Evolutionary conservation across 2,329 filamentous ascomycete genomes (phyloP).

Genomic region (Leptographium procerum): DNA sequence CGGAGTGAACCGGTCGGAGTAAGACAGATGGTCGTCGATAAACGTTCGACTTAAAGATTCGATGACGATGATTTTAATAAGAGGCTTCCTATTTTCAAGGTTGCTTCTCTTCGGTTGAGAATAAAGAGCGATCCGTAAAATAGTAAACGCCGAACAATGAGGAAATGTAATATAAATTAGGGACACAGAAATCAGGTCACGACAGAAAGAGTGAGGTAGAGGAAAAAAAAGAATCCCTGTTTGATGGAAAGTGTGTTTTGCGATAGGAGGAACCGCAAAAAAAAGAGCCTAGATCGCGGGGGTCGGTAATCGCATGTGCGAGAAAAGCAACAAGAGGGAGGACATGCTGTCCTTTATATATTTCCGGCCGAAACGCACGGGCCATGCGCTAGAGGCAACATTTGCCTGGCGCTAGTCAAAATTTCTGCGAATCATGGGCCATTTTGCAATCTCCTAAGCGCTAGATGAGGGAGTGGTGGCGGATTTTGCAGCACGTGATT

Average conservation of each 20-base stretch:
- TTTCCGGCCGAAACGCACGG: conserved; percentile 10
- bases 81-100: not conserved
- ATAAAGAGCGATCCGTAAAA: not conserved
- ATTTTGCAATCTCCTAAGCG: conserved; percentile 10
- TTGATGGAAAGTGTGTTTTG: not conserved
- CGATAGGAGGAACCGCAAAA: conserved; percentile 3
- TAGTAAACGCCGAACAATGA: not conserved
- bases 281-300: conserved; percentile 5
- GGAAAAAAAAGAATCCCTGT: not conserved
- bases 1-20: conserved; percentile 9
- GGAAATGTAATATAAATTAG: conserved; percentile 3
- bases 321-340: conserved; percentile 10
- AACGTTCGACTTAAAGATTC: not conserved
- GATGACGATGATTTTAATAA: not conserved
- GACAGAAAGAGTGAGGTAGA: conserved; percentile 1
- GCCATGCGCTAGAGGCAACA: conserved; percentile 7
- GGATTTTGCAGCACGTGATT: conserved; percentile 6
- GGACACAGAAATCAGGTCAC: not conserved
- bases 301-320: conserved; percentile 7
- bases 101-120: not conserved
- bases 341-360: conserved; percentile 13
- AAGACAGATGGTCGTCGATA: not conserved
- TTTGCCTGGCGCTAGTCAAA: conserved; percentile 8
- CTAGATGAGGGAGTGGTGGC: conserved; percentile 6
- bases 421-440: conserved; percentile 13